These are phyloP conservation scores for Sungouiozyma ichnusensis DNA, from an alignment of 805 yeast species.

Conservation along the genomic window DNA sequence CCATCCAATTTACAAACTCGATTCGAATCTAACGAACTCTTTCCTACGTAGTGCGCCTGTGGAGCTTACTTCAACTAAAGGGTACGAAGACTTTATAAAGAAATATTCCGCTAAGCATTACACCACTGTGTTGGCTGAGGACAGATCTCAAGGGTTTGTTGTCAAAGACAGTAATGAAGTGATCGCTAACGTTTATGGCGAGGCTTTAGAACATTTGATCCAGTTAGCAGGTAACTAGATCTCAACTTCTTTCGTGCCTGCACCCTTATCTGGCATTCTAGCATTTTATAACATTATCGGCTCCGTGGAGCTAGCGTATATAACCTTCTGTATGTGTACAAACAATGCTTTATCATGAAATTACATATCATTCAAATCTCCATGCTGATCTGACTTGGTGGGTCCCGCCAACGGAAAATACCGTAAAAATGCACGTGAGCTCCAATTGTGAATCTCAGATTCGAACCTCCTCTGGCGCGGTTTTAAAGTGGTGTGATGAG, in stretches of 20 bases:
- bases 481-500: too few species aligned
- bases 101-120: slow-evolving; percentile 9
- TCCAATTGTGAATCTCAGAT: too few species aligned
- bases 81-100: slow-evolving; percentile 32
- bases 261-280: not conserved
- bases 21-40: slow-evolving; percentile 22
- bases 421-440: too few species aligned
- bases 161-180: slow-evolving; percentile 27
- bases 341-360: too few species aligned
- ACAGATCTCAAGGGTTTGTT: slow-evolving; percentile 29
- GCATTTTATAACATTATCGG: not conserved
- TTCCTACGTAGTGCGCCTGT: slow-evolving; percentile 30
- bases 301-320: too few species aligned
- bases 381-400: too few species aligned
- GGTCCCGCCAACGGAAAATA: too few species aligned
- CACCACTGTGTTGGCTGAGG: slow-evolving; percentile 22
- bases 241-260: not conserved
- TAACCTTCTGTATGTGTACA: too few species aligned
- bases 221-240: slow-evolving; percentile 11
- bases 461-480: too few species aligned
- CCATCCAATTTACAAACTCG: slow-evolving; percentile 1
- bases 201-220: slow-evolving; percentile 27
- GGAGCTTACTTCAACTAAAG: slow-evolving; percentile 31
- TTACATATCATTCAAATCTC: too few species aligned
- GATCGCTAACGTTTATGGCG: slow-evolving; percentile 32